Evolutionary conservation across 352 stramenopile species (phyloP).

Genomic region (Blastocystis sp.): DNA sequence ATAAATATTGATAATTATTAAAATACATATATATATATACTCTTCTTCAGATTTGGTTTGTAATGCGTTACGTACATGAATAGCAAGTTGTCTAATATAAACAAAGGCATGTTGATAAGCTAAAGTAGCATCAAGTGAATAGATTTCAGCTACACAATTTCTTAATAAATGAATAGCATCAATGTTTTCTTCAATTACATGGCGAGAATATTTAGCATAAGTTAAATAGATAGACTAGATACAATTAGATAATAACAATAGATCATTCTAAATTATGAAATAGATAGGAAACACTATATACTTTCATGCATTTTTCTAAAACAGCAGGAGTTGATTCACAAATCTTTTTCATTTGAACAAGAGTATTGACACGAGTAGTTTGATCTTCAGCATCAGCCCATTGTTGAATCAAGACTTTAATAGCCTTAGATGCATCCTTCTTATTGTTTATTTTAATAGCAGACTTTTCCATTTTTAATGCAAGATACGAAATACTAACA

Average conservation of each 20-base stretch:
- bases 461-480: too few relatives aligned
- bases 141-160: slow-evolving; percentile 94
- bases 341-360: not conserved
- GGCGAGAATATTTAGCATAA: slow-evolving; percentile 14
- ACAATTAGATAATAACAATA: not conserved
- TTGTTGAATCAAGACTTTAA: slow-evolving; percentile 27
- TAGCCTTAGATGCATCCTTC: slow-evolving; percentile 28
- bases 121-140: slow-evolving; percentile 73
- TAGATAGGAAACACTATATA: slow-evolving; percentile 23
- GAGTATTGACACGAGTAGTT: not conserved
- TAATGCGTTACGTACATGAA: slow-evolving; percentile 81
- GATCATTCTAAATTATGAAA: not conserved
- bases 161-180: slow-evolving; percentile 67
- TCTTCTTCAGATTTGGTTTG: slow-evolving; percentile 66
- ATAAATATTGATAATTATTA: too few relatives aligned
- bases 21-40: slow-evolving; percentile 48
- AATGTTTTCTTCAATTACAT: slow-evolving; percentile 16
- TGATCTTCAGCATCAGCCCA: slow-evolving; percentile 12
- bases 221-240: slow-evolving; percentile 25
- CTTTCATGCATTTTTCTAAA: slow-evolving; percentile 20
- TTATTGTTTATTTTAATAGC: too few relatives aligned
- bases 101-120: slow-evolving; percentile 97
- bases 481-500: too few relatives aligned
- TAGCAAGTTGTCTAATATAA: slow-evolving; percentile 91
- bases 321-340: slow-evolving; percentile 20